Evolutionary conservation across 2,329 filamentous ascomycete species (phyloP).

Genomic region (Sporothrix brunneoviolacea): DNA sequence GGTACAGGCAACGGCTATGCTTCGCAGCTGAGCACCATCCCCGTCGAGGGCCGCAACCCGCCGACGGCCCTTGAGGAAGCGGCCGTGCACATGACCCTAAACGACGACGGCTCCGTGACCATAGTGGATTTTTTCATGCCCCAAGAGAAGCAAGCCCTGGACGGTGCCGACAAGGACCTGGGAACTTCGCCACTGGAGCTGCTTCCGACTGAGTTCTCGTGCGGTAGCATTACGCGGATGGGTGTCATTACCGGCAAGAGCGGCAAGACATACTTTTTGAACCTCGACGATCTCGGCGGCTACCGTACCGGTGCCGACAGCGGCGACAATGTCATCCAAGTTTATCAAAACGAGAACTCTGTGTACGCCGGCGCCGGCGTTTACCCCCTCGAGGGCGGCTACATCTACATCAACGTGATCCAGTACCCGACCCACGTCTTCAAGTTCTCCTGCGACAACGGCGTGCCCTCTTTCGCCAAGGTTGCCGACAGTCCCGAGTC

Average conservation of each 20-base stretch:
- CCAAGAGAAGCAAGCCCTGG: slow-evolving; percentile 40
- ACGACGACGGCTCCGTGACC: slow-evolving; percentile 35
- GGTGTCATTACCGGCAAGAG: slow-evolving; percentile 43
- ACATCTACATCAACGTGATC: slow-evolving; percentile 46
- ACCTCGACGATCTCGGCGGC: slow-evolving; percentile 42
- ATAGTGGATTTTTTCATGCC: slow-evolving; percentile 46
- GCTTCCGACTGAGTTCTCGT: slow-evolving; percentile 37
- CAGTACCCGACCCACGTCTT: slow-evolving; percentile 49
- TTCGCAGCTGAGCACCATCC: slow-evolving; percentile 36
- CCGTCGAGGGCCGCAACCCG: slow-evolving; percentile 37
- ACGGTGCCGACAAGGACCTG: slow-evolving; percentile 43
- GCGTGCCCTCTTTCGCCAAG: slow-evolving; percentile 47
- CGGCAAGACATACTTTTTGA: slow-evolving; percentile 43
- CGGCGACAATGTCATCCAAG: slow-evolving; percentile 37
- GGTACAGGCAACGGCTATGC: slow-evolving; percentile 42
- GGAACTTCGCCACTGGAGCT: slow-evolving; percentile 39
- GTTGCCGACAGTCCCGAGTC: slow-evolving; percentile 42
- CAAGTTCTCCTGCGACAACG: slow-evolving; percentile 48
- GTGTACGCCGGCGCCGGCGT: slow-evolving; percentile 43
- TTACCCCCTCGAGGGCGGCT: slow-evolving; percentile 40
- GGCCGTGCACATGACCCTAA: slow-evolving; percentile 41
- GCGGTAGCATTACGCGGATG: slow-evolving; percentile 37
- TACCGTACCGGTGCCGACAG: slow-evolving; percentile 39
- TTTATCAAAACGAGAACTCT: slow-evolving; percentile 40
- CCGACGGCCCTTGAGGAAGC: slow-evolving; percentile 42